Evolutionary conservation across 2,329 filamentous ascomycete species (phyloP), one percentile per base, ranked within the genome.

Genomic region (Shiraia sp.): DNA sequence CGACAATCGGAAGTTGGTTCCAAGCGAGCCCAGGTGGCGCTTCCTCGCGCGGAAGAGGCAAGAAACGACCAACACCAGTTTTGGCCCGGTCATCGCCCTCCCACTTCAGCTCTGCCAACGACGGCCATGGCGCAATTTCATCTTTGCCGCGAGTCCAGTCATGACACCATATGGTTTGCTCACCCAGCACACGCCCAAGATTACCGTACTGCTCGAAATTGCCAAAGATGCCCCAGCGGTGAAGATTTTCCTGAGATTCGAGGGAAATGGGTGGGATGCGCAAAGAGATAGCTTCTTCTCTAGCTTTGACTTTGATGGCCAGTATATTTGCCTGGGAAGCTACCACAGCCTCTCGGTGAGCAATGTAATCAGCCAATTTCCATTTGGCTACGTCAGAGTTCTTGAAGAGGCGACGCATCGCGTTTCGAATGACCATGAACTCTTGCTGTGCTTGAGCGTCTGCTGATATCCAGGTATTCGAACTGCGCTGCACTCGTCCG

Each of bases 81-180:
- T 72, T 68, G 10, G 74, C 71, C 9, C 74, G 69, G 23, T 73
- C 73, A 28, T 74, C 70, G 0, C 74, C 74, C 47, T 77, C 74
- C 66, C 74, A 76, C 47, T 73, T 73, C 58, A 71, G 59, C 58
- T 77, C 74, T 9, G 65, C 54, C 4, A 53, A 30, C 9, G 55
- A 54, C 0, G 74, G 74, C 71, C 71, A 77, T 1, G 65, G 63
- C 0, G 72, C 65, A 23, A 72, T 51, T 36, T 67, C 59, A 2
- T 66, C 57, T 31, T 68, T 68, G 10, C 59, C 58, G 22, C 60
- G 57, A 27, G 45, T 14, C 61, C 65, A 68, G 32, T 67, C 47
- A 0, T 27, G 14, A 41, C 68, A 71, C 68, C 68, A 76, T 41
- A 75, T 66, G 0, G 73, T 75, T 14, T 59, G 55, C 30, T 61